Conservation (phyloP, 257 asterid genomes). For the Capsicum pubescens region DNA sequence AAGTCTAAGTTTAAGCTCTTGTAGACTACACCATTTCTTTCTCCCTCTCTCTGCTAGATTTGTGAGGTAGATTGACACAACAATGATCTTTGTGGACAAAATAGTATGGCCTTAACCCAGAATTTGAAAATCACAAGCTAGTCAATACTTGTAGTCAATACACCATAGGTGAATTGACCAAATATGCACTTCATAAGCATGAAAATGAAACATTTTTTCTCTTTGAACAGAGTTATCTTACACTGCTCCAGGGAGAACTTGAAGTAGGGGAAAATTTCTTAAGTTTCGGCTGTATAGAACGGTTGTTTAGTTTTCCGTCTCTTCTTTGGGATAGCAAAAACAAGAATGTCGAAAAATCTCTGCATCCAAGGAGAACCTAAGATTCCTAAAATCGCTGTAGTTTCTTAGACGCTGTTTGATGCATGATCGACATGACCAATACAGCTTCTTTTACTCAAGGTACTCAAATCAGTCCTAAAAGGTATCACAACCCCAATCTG, state of each 20-base stretch:
- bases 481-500: not conserved
- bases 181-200: not conserved
- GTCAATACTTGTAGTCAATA: no score
- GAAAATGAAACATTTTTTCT: not conserved
- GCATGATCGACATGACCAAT: not conserved
- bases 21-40: no score
- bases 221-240: not conserved
- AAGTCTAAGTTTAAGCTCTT: no score
- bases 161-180: no score
- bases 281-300: not conserved
- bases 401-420: not conserved
- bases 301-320: not conserved
- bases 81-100: no score
- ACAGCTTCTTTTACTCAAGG: not conserved
- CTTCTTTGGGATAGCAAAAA: not conserved
- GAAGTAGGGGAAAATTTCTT: not conserved
- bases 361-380: slow-evolving; percentile 3
- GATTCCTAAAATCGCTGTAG: not conserved
- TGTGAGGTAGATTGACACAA: no score
- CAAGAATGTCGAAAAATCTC: not conserved
- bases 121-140: no score
- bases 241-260: not conserved
- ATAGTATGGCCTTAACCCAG: no score
- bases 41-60: no score
- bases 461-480: not conserved